Base-by-base conservation (phyloP, 257 asterid species). In the Cinchona pubescens region DNA sequence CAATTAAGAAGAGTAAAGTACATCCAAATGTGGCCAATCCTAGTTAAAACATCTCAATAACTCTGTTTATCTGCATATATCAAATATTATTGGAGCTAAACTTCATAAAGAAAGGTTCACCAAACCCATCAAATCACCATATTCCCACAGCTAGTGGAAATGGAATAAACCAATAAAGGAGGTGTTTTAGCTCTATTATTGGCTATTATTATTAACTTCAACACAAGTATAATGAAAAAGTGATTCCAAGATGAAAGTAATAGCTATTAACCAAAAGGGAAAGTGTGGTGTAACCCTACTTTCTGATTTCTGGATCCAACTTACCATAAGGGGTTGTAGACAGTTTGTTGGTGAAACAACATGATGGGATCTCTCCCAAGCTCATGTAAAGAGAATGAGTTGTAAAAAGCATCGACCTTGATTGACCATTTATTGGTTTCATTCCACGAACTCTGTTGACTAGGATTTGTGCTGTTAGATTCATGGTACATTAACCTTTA, bases 251-350 rank as follows among this genome's bases (percentile, higher is more conserved):
- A 37, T 10, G 10, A 62, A 69, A 45, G 13, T 69, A 30, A 70
- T 49, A 48, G 63, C 63, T 49, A n/a, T n/a, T 30, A 70, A 70
- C 74, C 21, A 70, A 53, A 70, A 69, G 59, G 74, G 74, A 30
- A 69, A 69, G 32, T 34, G 3, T 1, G 16, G 18, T 49, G 5
- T 70, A 46, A 48, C 43, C 74, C 55, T 23, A 70, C 45, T 34
- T 49, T 32, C 10, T 46, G 46, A 55, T 49, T 49, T 53, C 62
- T 53, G 74, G 46, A 32, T 48, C 61, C 45, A 53, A 29, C 74
- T 49, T 70, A 48, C 74, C 0, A 32, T 70, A 70, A 43, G 23
- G 63, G 63, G 63, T 29, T 21, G 72, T 5, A 49, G 45, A 49
- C 63, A 48, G 29, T 70, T 70, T 70, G 48, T 59, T 43, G 32